Evolutionary conservation across 305 asterid genomes (phyloP), one percentile per base, ranked within the genome.

Genomic region (Monarda citriodora): DNA sequence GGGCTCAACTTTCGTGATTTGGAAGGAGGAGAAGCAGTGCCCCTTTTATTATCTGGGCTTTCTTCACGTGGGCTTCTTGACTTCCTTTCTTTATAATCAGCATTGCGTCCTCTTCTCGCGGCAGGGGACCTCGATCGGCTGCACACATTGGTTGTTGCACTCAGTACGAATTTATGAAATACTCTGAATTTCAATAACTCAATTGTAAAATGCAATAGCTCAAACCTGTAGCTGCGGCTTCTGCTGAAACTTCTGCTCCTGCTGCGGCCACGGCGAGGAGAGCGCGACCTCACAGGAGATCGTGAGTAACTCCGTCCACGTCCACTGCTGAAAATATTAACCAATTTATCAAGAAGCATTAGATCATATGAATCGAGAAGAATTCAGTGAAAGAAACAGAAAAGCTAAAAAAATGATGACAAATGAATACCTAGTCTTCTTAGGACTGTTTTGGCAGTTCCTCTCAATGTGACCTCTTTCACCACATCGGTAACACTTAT

Each of bases 401-500:
- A 25, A 11, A 9, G 32, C 41, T 11, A 51, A 18, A 15, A 17
- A 34, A 45, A 12, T 6, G 15, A 4, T 12, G 22, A 34, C 0
- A 61, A 0, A 61, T 12, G 56, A 69, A 51, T 77, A 95, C 99
- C 83, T 82, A 52, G 65, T 69, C 65, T 95, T 91, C 79, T 95
- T 82, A 48, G 99, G 98, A 71, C 96, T 95, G 74, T 86, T 95
- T 66, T 78, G 91, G 78, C 98, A 95, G 79, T 85, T 85, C 61
- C 87, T 82, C 77, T 91, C 99, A 31, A 95, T 82, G 72, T 95
- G 99, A 56, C 99, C 98, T 77, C 96, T 86, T 68, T 91, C 96
- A n/a, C 98, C 97, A 65, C 99, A 95, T 31, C 95, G 91, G 64
- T 95, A 95, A 67, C 99, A 95, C 65, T 89, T 91, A 66, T 95